Base-by-base conservation (phyloP, 2,329 filamentous ascomycete genomes). In the Epichloe typhina region DNA sequence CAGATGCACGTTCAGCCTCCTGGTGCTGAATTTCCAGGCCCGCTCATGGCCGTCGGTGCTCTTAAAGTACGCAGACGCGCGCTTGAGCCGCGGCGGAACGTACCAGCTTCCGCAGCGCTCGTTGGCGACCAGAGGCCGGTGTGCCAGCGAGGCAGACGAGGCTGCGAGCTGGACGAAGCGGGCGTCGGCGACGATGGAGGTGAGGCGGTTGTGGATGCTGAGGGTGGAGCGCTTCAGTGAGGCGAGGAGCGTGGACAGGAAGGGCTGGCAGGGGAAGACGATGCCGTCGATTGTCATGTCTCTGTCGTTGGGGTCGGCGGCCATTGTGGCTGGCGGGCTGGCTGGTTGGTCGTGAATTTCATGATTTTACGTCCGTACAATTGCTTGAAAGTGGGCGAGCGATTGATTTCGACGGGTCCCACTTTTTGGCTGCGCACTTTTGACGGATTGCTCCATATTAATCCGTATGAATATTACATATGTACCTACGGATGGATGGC, bases 81-180 rank as follows among this genome's bases (percentile, higher is more conserved):
- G 69, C 66, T 91, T 93, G 26, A 61, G 61, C 7, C 66, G 66
- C 0, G 83, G 83, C 36, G 73, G 69, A 26, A 97, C 85, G 65
- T 97, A 97, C 93, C 93, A 98, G 67, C 87, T 91, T 0, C 93
- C 93, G 65, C 93, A 97, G 53, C 93, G 79, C 71, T 97, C 90
- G 63, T 98, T 98, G 33, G 91, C 89, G 13, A 97, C 73, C 1
- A 97, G 72, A 0, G 89, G 88, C 1, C 91, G 71, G 15, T n/a
- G 17, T 42, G 21, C 58, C 52, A 74, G 80, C 0, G 74, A 72
- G 1, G 17, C 37, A 11, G 47, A 49, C 3, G 66, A 63, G 1
- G 79, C 75, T 0, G 88, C 82, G 7, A 71, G 63, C 23, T 70
- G 65, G 21, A 93, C 86, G 64, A 96, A 97, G 1, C 65, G 65